These are phyloP conservation scores for Solanum piurae DNA, from an alignment of 257 asterid species.

Conservation along the genomic window DNA sequence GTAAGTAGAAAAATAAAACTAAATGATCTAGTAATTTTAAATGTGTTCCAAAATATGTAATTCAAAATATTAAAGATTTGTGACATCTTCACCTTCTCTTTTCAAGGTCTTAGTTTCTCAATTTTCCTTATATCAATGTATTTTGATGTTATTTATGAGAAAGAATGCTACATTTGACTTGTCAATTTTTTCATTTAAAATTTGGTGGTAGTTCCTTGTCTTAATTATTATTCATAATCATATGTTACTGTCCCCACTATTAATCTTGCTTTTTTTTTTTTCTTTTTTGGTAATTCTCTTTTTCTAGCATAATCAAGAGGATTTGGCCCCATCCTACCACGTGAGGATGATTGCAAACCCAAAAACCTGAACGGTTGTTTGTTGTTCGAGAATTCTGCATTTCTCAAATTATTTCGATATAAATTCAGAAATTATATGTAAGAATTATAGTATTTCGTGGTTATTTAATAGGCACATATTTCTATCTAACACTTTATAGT, in stretches of 20 bases:
- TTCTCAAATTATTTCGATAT: no score
- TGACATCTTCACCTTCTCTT: background rate
- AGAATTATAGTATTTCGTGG: accelerated
- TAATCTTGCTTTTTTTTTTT: background rate
- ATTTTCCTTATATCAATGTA: background rate
- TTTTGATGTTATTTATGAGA: background rate
- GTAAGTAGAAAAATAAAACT: background rate
- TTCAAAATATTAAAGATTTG: background rate
- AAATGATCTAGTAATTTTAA: background rate
- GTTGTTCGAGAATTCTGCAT: no score
- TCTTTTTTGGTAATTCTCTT: background rate
- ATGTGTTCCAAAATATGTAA: background rate
- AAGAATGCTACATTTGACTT: background rate
- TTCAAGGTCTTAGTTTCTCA: background rate
- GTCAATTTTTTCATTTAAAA: background rate
- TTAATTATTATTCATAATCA: background rate
- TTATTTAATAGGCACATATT: no score
- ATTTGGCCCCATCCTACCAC: background rate
- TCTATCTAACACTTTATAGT: background rate
- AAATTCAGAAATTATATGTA: no score
- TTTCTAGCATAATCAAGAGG: background rate
- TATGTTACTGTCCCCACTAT: background rate
- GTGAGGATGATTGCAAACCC: background rate
- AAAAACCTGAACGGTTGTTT: background rate
- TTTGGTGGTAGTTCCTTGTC: background rate